phyloP scores from a whole-genome alignment of 805 yeast species.

The Nakazawaea wickerhamii region DNA sequence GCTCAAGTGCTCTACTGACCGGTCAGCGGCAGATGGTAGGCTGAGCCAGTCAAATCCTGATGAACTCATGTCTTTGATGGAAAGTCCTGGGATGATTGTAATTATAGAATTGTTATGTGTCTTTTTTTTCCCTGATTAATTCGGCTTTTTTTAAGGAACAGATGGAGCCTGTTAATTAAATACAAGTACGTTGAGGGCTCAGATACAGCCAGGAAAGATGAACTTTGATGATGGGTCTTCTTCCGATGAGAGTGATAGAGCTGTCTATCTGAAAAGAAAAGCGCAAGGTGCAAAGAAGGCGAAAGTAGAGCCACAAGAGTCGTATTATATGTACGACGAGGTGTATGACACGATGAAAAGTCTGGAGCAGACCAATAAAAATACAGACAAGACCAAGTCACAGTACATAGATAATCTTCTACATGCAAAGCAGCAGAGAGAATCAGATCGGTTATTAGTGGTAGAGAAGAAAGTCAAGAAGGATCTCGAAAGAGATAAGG shows the following conservation, averaged over 20 bases:
- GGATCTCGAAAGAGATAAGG: conserved; percentile 36
- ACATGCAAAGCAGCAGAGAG: conserved; percentile 39
- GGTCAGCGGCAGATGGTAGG: conserved; percentile 30
- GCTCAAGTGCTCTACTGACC: conserved; percentile 2
- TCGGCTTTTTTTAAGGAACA: not conserved
- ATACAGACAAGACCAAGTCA: conserved; percentile 15
- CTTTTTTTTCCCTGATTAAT: conserved; percentile 1
- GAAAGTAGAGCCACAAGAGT: conserved; percentile 14
- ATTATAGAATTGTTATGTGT: not conserved
- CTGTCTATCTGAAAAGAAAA: conserved; percentile 5
- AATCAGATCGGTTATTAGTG: conserved; percentile 37
- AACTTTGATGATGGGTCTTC: conserved; percentile 10
- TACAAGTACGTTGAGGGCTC: too few species aligned
- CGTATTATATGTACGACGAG: conserved; percentile 39
- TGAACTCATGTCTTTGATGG: conserved; percentile 20
- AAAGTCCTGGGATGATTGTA: not conserved
- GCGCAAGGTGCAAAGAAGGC: not conserved
- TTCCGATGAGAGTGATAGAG: conserved; percentile 5
- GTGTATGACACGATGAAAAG: conserved; percentile 38
- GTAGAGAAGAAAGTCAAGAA: conserved; percentile 31
- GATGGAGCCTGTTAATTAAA: too few species aligned
- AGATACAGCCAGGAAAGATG: conserved; percentile 6
- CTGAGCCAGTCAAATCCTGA: conserved; percentile 52
- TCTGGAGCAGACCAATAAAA: conserved; percentile 16
- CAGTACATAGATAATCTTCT: conserved; percentile 37